Base-by-base conservation (phyloP, 2,329 filamentous ascomycete genomes). In the Xylariaceae sp. region DNA sequence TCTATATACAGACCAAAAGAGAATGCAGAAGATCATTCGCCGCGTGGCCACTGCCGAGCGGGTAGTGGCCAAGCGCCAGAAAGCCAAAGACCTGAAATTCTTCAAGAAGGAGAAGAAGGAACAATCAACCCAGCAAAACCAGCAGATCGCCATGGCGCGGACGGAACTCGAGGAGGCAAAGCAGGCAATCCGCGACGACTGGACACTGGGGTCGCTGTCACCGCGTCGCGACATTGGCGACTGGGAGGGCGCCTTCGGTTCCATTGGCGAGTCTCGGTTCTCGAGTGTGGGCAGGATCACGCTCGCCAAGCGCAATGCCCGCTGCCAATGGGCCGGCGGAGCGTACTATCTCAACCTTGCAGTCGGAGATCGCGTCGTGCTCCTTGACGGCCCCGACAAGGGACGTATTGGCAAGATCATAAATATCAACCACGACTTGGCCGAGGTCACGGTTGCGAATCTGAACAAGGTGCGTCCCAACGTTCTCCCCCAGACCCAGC, bases 351-450 rank as follows among this genome's bases (percentile, higher is more conserved):
- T 89, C 57, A 87, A 85, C 61, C 75, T 92, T 53, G 81, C 79
- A 20, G 67, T 74, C 3, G 85, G 86, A 6, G 94, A 97, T 73
- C 83, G 94, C 55, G 92, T 97, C 26, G 89, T 93, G 47, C 75
- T 97, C 53, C 75, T 91, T 48, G 84, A 87, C 56, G 92, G 93
- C 7, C 81, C 81, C 29, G 89, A 94, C 66, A 88, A 86, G 75
- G 92, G 92, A 65, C 90, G 87, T 75, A 94, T 99, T 72, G 89
- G 90, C 44, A 75, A 76, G n/a, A 83, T 97, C 37, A 72, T 70
- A 55, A 70, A 76, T 1, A 76, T 95, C 39, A 74, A 84, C 60
- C 57, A 67, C 4, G 72, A 79, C 9, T 75, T 73, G 39, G 86
- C 84, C 56, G 80, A 81, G 57, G 76, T 91, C 39, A 77, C 73